Evolutionary conservation across 2,329 filamentous ascomycete genomes (phyloP).

Genomic region (Pestalotiopsis sp.): DNA sequence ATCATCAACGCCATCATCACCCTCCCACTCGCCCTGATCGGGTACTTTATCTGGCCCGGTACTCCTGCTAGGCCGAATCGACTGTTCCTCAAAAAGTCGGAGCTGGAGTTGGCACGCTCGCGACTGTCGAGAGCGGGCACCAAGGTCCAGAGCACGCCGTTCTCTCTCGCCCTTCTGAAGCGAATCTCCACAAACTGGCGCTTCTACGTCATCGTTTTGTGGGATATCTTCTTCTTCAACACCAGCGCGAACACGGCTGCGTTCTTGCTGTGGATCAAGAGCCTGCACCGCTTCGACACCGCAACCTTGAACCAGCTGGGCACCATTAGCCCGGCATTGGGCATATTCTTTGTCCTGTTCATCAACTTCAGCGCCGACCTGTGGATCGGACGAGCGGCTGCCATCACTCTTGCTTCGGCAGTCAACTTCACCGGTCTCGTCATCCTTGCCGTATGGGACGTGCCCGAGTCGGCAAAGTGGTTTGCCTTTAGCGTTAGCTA

Average conservation of each 20-base stretch:
- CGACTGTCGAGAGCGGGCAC: constrained; percentile 44
- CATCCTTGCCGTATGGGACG: constrained; percentile 56
- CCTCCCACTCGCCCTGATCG: constrained; percentile 46
- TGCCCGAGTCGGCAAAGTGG: constrained; percentile 54
- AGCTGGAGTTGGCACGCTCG: constrained; percentile 44
- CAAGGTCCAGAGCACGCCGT: constrained; percentile 24
- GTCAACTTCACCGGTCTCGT: constrained; percentile 55
- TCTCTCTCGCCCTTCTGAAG: constrained; percentile 1
- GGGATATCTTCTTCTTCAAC: constrained; percentile 58
- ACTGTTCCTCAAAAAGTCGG: constrained; percentile 27
- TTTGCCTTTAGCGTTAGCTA: constrained; percentile 53
- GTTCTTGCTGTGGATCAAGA: constrained; percentile 60
- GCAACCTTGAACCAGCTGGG: constrained; percentile 51
- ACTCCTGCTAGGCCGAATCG: constrained; percentile 26
- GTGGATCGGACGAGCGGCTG: constrained; percentile 51
- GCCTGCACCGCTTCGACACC: constrained; percentile 45
- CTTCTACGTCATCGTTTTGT: constrained; percentile 45
- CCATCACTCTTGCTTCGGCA: constrained; percentile 49
- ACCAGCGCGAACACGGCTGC: constrained; percentile 45
- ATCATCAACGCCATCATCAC: constrained; percentile 53
- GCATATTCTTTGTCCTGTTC: constrained; percentile 56
- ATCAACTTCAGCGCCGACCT: constrained; percentile 57
- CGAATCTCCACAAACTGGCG: constrained; percentile 6
- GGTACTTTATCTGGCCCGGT: constrained; percentile 44
- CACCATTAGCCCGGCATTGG: constrained; percentile 51